Evolutionary conservation across 768 basidiomycete species (phyloP).

Genomic region (Amanita rimosa): DNA sequence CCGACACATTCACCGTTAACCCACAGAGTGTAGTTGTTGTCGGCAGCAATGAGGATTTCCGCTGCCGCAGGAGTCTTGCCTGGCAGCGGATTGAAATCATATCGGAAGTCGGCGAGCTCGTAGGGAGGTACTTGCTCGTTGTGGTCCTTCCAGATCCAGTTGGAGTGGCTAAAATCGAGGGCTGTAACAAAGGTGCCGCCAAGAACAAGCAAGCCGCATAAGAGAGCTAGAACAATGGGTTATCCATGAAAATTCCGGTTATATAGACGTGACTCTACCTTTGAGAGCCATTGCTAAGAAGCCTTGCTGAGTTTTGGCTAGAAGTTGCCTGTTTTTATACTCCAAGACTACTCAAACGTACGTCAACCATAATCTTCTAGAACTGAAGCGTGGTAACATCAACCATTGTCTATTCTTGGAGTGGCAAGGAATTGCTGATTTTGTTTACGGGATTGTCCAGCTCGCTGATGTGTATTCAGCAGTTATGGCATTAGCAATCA

Average conservation of each 20-base stretch:
- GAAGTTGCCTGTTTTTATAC: too few species aligned
- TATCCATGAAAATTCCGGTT: not conserved
- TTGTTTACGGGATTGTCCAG: too few species aligned
- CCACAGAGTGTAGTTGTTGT: conserved; percentile 17
- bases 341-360: too few species aligned
- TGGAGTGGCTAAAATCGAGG: not conserved
- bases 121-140: conserved; percentile 9
- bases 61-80: conserved; percentile 19
- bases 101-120: conserved; percentile 19
- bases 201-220: not conserved
- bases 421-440: too few species aligned
- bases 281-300: not conserved
- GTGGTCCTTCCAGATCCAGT: conserved; percentile 22
- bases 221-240: not conserved
- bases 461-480: too few species aligned
- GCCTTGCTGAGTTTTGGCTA: not conserved
- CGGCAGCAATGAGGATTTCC: conserved; percentile 18
- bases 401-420: too few species aligned
- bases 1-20: conserved; percentile 19
- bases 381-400: too few species aligned
- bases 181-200: not conserved
- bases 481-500: too few species aligned
- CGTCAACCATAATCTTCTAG: too few species aligned
- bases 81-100: conserved; percentile 11
- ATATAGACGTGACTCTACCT: not conserved